A percentile compares a stretch with the other conserved stretches of the same genome.
Conservation (phyloP, 208 protist species). For the Leishmania amazonensis region DNA sequence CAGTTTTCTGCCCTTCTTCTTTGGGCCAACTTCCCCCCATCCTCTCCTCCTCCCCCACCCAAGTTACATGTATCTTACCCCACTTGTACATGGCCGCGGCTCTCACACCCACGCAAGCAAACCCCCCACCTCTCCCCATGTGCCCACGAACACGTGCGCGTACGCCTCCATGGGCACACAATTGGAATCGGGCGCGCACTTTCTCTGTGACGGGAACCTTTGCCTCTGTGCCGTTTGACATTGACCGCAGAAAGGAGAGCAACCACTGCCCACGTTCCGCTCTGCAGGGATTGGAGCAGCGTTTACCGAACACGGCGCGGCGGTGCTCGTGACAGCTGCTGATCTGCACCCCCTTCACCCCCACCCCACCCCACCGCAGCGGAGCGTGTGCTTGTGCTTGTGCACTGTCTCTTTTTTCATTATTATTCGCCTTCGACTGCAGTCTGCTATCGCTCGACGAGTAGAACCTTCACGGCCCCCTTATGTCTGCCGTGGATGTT, state of each 20-base stretch:
- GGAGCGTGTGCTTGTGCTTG: not conserved
- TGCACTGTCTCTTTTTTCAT: not conserved
- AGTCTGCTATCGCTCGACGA: too few species aligned
- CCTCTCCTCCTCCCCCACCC: not conserved
- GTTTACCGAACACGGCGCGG: not conserved
- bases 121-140: not conserved
- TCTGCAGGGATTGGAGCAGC: not conserved
- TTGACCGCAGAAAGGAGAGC: not conserved
- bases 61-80: not conserved
- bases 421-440: not conserved
- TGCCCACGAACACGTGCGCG: not conserved
- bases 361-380: too few species aligned
- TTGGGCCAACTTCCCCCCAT: not conserved
- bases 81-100: not conserved
- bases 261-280: not conserved
- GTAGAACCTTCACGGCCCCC: not conserved
- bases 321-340: not conserved
- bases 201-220: not conserved
- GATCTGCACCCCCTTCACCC: not conserved
- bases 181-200: not conserved
- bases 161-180: not conserved
- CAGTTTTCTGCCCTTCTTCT: not conserved
- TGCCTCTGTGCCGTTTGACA: not conserved
- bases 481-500: not conserved
- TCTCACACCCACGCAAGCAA: not conserved